Base-by-base conservation (phyloP, 2,329 filamentous ascomycete genomes). In the Beauveria sp. region DNA sequence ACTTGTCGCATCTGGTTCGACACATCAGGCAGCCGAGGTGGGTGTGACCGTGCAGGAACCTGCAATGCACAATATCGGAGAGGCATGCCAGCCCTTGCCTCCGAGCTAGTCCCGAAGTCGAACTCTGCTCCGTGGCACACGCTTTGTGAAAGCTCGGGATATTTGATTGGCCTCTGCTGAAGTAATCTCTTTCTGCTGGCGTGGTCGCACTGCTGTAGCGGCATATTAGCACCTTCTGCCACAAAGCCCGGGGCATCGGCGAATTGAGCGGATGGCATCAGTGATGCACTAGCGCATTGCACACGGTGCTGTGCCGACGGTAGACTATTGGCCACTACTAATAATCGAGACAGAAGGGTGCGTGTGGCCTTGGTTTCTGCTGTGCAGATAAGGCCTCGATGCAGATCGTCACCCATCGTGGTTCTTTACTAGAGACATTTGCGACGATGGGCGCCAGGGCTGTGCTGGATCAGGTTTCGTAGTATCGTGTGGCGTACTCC, bases 21-120 rank as follows among this genome's bases (percentile, higher is more conserved):
- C 54, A 47, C 42, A 47, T 56, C 54, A 57, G 30, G 43, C 43
- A 18, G 26, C 42, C 22, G 53, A 45, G 30, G 42, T 34, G 43
- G 26, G 40, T 46, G 53, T 57, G 42, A 47, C 42, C 34, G 54
- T 26, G 43, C 53, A 47, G 42, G 43, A 46, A 57, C 28, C 54
- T 46, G 54, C 28, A 26, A 57, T 57, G 54, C 54, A 57, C 26
- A 57, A 40, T 57, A 57, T 57, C 54, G 54, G 54, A 57, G 54
- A 49, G 43, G 54, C 54, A 46, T 14, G 42, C 54, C 28, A 22
- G 24, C 54, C 54, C 54, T 26, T 57, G 54, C 26, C 54, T 49
- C 28, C 12, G 54, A 57, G 54, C 54, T 57, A 57, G 54, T 38
- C 54, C 43, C 26, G 30, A 57, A 57, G 47, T 46, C 43, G 43